Evolutionary conservation across 371 early-diverging fungal species (phyloP).

Genomic region (Chytridium lagenaria): DNA sequence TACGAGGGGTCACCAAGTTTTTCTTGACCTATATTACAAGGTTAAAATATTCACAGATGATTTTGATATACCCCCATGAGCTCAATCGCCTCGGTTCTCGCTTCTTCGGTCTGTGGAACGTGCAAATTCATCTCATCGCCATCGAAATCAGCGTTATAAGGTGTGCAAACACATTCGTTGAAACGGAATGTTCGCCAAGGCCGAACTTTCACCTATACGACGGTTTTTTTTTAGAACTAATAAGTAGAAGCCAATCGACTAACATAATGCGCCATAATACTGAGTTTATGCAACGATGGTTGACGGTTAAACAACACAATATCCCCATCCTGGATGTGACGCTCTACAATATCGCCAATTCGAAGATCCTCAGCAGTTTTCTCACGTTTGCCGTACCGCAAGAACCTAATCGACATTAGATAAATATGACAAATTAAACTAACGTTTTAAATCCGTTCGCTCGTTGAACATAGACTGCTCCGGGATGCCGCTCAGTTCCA

Average conservation of each 20-base stretch:
- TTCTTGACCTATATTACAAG: slow-evolving; percentile 69
- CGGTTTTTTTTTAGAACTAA: too few species aligned
- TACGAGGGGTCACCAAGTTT: slow-evolving; percentile 97
- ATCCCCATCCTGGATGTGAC: slow-evolving; percentile 97
- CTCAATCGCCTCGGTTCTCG: slow-evolving; percentile 95
- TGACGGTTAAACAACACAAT: slow-evolving; percentile 99
- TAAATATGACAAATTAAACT: too few species aligned
- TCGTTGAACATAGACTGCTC: slow-evolving; percentile 89
- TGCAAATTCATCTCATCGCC: slow-evolving; percentile 99
- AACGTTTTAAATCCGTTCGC: slow-evolving; percentile 62
- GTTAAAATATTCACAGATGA: neutral
- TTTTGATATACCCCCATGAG: slow-evolving; percentile 84
- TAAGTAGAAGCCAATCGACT: too few species aligned
- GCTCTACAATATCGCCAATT: slow-evolving; percentile 96
- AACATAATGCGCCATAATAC: slow-evolving; percentile 99
- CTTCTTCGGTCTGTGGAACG: slow-evolving; percentile 99
- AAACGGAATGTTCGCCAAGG: slow-evolving; percentile 98
- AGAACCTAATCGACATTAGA: too few species aligned
- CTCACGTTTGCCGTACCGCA: slow-evolving; percentile 80
- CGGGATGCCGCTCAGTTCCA: slow-evolving; percentile 94
- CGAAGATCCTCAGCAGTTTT: slow-evolving; percentile 75
- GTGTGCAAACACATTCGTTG: slow-evolving; percentile 99
- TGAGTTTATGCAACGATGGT: slow-evolving; percentile 98
- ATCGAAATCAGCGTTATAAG: slow-evolving; percentile 99
- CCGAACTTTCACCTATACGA: too few species aligned